Conservation (phyloP, 305 asterid species). For the Fraxinus xanthoxyloides region DNA sequence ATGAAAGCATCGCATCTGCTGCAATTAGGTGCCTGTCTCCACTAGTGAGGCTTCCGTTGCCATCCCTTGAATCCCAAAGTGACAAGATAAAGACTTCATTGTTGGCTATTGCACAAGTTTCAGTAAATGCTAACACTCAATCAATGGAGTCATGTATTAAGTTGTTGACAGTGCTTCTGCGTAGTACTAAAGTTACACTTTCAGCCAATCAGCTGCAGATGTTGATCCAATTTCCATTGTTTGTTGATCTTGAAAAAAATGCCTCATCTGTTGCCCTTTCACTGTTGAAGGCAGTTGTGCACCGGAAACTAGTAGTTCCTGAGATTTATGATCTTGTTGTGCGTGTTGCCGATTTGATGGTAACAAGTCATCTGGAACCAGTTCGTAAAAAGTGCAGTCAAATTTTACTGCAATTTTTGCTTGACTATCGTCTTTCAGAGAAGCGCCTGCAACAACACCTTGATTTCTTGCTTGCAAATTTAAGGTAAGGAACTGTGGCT, state of each 20-base stretch:
- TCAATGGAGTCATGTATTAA: slow-evolving; percentile 77
- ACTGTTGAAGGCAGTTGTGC: slow-evolving; percentile 76
- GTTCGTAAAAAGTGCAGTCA: slow-evolving; percentile 83
- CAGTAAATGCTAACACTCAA: slow-evolving; percentile 58
- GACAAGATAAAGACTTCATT: slow-evolving; percentile 73
- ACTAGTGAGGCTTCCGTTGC: slow-evolving; percentile 72
- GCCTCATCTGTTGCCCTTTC: slow-evolving; percentile 85
- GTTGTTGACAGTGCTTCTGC: slow-evolving; percentile 69
- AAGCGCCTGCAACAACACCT: slow-evolving; percentile 82
- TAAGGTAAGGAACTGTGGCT: slow-evolving; percentile 50
- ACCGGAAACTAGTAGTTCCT: slow-evolving; percentile 72
- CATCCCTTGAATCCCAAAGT: slow-evolving; percentile 66
- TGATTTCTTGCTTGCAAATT: slow-evolving; percentile 65
- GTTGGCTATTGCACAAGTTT: slow-evolving; percentile 74
- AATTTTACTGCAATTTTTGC: slow-evolving; percentile 80
- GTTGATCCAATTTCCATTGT: slow-evolving; percentile 82
- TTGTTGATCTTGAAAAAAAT: slow-evolving; percentile 80
- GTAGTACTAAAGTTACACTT: slow-evolving; percentile 65
- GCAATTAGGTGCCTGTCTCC: slow-evolving; percentile 73
- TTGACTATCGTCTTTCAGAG: slow-evolving; percentile 63
- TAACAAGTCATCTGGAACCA: slow-evolving; percentile 78
- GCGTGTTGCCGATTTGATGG: slow-evolving; percentile 79
- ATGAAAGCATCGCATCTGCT: slow-evolving; percentile 60
- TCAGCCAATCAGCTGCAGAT: slow-evolving; percentile 75
- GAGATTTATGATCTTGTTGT: slow-evolving; percentile 79